Percentiles rank a stretch among this genome's conserved stretches.
phyloP scores from a whole-genome alignment of 2,329 filamentous ascomycete species.

The Herpotrichia juniperi region DNA sequence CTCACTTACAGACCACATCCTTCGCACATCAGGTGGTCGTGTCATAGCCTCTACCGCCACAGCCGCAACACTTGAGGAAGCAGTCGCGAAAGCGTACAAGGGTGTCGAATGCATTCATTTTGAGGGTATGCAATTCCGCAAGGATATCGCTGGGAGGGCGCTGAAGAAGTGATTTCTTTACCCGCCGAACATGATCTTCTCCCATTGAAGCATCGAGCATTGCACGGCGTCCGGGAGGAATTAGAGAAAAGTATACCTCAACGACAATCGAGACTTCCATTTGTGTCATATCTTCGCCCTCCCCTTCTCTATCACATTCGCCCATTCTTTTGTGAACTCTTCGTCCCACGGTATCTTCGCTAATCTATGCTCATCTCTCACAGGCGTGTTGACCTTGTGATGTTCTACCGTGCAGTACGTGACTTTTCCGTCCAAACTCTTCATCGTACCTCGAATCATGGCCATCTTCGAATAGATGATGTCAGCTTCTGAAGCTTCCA shows the following conservation, averaged over 20 bases:
- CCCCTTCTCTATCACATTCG: constrained; percentile 11
- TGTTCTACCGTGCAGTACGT: constrained; percentile 59
- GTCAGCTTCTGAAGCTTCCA: no score
- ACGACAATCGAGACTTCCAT: background rate
- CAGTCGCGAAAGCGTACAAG: constrained; percentile 85
- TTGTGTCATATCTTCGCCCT: background rate
- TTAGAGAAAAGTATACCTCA: background rate
- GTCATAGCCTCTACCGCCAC: constrained; percentile 93
- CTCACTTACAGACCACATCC: constrained; percentile 61
- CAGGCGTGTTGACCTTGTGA: constrained; percentile 57
- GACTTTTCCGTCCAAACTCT: constrained; percentile 54
- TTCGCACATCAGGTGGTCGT: constrained; percentile 83
- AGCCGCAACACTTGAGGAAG: constrained; percentile 75
- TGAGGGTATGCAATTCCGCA: constrained; percentile 87
- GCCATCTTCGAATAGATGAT: no score
- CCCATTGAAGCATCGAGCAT: background rate
- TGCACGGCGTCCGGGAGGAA: background rate
- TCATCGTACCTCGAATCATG: constrained; percentile 58
- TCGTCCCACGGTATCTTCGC: constrained; percentile 53
- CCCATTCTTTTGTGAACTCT: constrained; percentile 44
- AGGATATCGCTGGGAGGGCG: constrained; percentile 77
- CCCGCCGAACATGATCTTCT: background rate
- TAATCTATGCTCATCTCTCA: constrained; percentile 46
- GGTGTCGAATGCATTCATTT: constrained; percentile 82
- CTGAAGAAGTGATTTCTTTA: constrained; percentile 39